Conservation (phyloP, 345 rosid genomes). For the Gossypium herbaceum region DNA sequence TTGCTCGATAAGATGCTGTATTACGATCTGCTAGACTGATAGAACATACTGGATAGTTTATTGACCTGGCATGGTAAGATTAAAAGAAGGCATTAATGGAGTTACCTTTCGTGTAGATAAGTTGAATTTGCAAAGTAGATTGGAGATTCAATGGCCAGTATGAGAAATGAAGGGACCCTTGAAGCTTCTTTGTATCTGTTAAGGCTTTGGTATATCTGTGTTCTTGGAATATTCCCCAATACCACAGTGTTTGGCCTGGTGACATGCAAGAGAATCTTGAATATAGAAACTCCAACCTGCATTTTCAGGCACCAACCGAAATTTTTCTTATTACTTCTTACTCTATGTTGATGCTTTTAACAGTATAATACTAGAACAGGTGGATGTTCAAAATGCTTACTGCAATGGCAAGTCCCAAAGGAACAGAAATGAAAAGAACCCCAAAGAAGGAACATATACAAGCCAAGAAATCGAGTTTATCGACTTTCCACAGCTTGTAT, state of each 20-base stretch:
- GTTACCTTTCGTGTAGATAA: conserved; percentile 86
- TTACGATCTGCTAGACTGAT: background rate
- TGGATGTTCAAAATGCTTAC: conserved; percentile 35
- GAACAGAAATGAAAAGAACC: conserved; percentile 90
- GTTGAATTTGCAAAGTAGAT: conserved; percentile 86
- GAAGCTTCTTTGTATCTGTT: conserved; percentile 60
- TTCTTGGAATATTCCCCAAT: conserved; percentile 77
- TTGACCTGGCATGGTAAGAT: conserved; percentile 11
- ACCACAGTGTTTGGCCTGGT: conserved; percentile 77
- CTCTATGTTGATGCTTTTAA: background rate
- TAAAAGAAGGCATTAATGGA: background rate
- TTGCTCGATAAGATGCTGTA: background rate
- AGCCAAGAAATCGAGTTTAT: conserved; percentile 90
- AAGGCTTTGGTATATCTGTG: conserved; percentile 74
- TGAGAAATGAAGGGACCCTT: conserved; percentile 70
- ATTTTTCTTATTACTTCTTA: background rate
- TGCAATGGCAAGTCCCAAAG: conserved; percentile 81
- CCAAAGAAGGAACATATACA: conserved; percentile 87
- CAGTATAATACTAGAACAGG: background rate
- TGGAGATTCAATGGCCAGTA: conserved; percentile 81
- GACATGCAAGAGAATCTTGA: conserved; percentile 81
- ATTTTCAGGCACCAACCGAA: background rate
- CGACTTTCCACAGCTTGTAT: conserved; percentile 71
- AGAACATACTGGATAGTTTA: background rate
- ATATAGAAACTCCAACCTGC: conserved; percentile 88